Conservation (phyloP, 1,284 basidiomycete species). For the Mycena sp. region DNA sequence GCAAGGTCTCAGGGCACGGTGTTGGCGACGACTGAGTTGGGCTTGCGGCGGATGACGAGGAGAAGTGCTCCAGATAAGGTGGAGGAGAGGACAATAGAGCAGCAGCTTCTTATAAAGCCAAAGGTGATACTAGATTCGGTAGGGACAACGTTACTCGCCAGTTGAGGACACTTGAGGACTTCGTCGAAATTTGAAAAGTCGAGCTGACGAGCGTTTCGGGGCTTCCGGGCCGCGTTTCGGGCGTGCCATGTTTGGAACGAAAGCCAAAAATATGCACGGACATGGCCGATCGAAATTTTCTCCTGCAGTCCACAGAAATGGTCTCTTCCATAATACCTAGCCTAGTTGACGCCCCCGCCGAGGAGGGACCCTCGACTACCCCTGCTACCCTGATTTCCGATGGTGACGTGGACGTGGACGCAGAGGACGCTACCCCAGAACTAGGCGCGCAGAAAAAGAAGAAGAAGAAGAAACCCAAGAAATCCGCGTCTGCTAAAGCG, state of each 20-base stretch:
- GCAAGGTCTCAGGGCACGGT: conserved; percentile 62
- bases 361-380: background rate
- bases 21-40: conserved; percentile 75
- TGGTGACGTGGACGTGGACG: background rate
- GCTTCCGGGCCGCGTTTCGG: no score
- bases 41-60: conserved; percentile 68
- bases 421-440: conserved; percentile 12
- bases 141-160: conserved; percentile 43
- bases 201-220: no score
- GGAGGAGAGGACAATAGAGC: conserved; percentile 59
- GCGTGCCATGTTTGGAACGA: background rate
- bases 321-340: no score
- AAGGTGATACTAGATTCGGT: conserved; percentile 79
- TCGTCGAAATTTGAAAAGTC: no score
- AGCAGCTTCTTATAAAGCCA: conserved; percentile 67
- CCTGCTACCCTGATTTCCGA: background rate
- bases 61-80: conserved; percentile 49
- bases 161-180: no score
- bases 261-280: background rate
- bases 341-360: no score
- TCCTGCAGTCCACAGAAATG: no score
- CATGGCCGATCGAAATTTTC: background rate
- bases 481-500: conserved; percentile 51
- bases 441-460: conserved; percentile 64
- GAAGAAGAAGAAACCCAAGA: conserved; percentile 75